Percentiles rank a stretch among this genome's conserved stretches.
These are phyloP conservation scores for Tetracentron sinense DNA, from an alignment of 164 flowering plant species.

Conservation along the genomic window DNA sequence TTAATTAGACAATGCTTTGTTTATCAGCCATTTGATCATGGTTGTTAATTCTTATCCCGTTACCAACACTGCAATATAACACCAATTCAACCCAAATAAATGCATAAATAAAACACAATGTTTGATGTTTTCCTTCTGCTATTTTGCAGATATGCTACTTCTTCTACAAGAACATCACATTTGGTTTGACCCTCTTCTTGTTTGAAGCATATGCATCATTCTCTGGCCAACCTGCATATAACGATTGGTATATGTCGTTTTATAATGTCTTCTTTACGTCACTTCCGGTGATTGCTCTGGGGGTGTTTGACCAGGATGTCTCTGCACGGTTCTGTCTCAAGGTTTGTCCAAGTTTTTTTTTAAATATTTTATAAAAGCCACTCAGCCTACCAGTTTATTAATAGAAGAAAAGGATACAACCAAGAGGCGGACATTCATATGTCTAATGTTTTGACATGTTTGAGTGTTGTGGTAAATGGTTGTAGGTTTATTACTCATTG, in stretches of 20 bases:
- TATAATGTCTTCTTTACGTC: conserved; percentile 90
- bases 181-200: conserved; percentile 74
- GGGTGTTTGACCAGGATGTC: conserved; percentile 13
- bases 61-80: background rate
- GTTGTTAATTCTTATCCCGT: background rate
- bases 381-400: too few relatives aligned
- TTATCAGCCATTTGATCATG: background rate
- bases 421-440: too few relatives aligned
- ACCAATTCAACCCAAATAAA: background rate
- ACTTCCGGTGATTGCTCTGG: conserved; percentile 78
- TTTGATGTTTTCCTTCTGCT: conserved; percentile 9
- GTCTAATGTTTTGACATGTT: too few relatives aligned
- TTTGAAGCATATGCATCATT: conserved; percentile 77
- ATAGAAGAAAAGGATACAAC: too few relatives aligned
- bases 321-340: too few relatives aligned
- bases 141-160: conserved; percentile 89
- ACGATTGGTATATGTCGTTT: conserved; percentile 87
- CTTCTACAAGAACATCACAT: conserved; percentile 87
- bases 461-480: too few relatives aligned
- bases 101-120: too few relatives aligned
- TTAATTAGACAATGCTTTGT: background rate
- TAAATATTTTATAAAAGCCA: too few relatives aligned
- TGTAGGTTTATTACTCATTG: too few relatives aligned
- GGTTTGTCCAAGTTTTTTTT: too few relatives aligned
- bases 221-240: conserved; percentile 79